These are phyloP conservation scores for Mercurialis annua DNA, from an alignment of 345 rosid genomes.

Conservation along the genomic window DNA sequence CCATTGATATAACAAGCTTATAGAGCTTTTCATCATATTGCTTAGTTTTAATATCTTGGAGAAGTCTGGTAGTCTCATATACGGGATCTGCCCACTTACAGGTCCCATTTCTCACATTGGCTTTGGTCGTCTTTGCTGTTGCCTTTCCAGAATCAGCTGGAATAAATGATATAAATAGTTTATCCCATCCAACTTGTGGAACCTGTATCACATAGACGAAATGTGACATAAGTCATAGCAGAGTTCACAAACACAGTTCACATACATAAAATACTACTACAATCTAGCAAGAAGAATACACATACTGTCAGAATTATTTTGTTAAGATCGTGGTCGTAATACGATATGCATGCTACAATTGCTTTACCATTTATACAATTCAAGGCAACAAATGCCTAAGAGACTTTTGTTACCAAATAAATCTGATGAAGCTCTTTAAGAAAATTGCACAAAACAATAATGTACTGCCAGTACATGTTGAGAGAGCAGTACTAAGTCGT, in stretches of 20 bases:
- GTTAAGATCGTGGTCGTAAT: not conserved
- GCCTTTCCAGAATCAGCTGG: conserved; percentile 93
- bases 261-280: not conserved
- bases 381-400: too few relatives aligned
- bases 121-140: conserved; percentile 88
- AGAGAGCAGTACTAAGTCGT: not conserved
- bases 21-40: conserved; percentile 79
- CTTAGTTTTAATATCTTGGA: conserved; percentile 74
- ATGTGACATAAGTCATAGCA: conserved; percentile 11
- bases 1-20: conserved; percentile 85
- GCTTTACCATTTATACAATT: too few relatives aligned
- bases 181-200: conserved; percentile 97
- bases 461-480: not conserved
- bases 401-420: not conserved
- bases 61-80: conserved; percentile 93
- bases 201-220: conserved; percentile 41
- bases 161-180: conserved; percentile 79
- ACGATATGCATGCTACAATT: conserved; percentile 2
- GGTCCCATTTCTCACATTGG: conserved; percentile 89
- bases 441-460: not conserved
- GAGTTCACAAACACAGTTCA: not conserved
- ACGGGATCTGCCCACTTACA: conserved; percentile 99
- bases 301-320: too few relatives aligned
- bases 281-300: not conserved
- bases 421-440: not conserved